Base-by-base conservation (phyloP, 805 yeast species). In the Sugiyamaella chiloensis region DNA sequence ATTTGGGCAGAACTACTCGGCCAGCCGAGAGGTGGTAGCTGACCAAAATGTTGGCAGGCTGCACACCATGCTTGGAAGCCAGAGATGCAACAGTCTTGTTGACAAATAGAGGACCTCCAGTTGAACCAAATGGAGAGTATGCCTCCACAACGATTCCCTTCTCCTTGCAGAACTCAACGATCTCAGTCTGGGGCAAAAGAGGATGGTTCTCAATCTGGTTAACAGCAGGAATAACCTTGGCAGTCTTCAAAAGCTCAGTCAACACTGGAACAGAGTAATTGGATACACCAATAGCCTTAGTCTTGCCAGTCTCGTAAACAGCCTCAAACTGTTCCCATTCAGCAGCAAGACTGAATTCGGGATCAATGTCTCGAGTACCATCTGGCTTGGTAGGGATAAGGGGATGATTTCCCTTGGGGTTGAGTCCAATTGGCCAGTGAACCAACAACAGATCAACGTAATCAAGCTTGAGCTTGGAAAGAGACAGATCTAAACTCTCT, bases 181-280 rank as follows among this genome's bases (percentile, higher is more conserved):
- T 69, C 51, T 81, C 80, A 8, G 63, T 68, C 63, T 85, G 90
- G 30, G 87, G 87, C 46, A 82, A 72, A 53, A 74, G 73, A 42
- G 89, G 89, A 64, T 86, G 93, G 47, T 79, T 66, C 68, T 87
- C 95, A 49, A 83, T 72, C 69, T 87, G 95, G 66, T 82, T 79
- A 19, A 73, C 78, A 12, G 77, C 87, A 8, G 95, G 95, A 14
- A 71, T 73, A 47, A 85, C 49, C 47, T 48, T 48, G 42, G 31
- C 51, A 24, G 54, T 69, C 74, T 45, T 69, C 62, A 12, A 59
- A 51, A 46, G 40, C 29, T 46, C 49, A 16, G 5, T 40, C 12
- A 83, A 60, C 54, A 78, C 74, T 47, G 69, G 73, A 23, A 75
- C 66, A 16, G 85, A 74, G 62, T 80, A 79, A 48, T 87, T 87